phyloP scores from a whole-genome alignment of 1,139 yeast species.

The Saccharomyces hybrid region DNA sequence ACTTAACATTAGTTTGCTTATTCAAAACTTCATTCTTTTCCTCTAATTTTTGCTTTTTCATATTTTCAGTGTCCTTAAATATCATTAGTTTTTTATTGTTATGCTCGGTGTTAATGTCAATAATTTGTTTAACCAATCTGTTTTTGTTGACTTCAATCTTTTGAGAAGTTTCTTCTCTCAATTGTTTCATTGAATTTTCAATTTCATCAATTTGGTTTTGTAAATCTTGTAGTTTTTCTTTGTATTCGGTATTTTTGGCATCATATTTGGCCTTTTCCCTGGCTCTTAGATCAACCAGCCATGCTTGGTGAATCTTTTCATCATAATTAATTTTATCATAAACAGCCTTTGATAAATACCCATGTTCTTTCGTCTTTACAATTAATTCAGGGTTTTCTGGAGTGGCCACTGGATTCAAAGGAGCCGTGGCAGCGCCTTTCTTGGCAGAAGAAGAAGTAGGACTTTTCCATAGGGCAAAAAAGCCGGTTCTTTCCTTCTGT shows the following conservation, averaged over 20 bases:
- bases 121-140: conserved; percentile 18
- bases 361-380: conserved; percentile 22
- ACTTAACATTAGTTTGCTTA: conserved; percentile 20
- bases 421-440: conserved; percentile 3
- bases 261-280: conserved; percentile 11
- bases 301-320: conserved; percentile 17
- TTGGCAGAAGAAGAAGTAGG: conserved; percentile 2
- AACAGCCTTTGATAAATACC: conserved; percentile 26
- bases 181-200: conserved; percentile 19
- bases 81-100: conserved; percentile 20
- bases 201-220: conserved; percentile 20
- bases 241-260: conserved; percentile 29
- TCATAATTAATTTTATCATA: conserved; percentile 27
- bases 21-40: conserved; percentile 20
- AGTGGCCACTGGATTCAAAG: conserved; percentile 21
- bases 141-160: conserved; percentile 24
- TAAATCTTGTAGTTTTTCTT: conserved; percentile 16
- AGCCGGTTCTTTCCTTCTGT: conserved; percentile 3
- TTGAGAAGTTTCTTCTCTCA: conserved; percentile 20
- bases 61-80: conserved; percentile 23
- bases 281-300: conserved; percentile 14
- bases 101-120: conserved; percentile 21
- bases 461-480: neutral
- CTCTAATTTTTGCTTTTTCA: conserved; percentile 19
- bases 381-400: conserved; percentile 28